A percentile compares a stretch with the other conserved stretches of the same genome.
Evolutionary conservation across 331 rosid species (phyloP).

Genomic region (Spiraea crenata): DNA sequence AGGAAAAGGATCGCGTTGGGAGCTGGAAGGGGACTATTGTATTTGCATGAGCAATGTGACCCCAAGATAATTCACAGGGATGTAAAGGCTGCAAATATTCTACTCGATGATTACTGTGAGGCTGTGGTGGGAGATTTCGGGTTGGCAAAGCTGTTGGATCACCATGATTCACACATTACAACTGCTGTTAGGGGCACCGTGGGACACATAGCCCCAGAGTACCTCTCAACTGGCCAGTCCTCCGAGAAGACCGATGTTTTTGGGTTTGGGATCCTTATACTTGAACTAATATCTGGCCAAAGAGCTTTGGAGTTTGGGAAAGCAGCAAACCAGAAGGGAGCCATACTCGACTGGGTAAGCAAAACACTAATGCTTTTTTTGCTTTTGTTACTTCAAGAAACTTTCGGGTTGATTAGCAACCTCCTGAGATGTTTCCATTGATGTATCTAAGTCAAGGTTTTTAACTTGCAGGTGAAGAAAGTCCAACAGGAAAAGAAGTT

Average conservation of each 20-base stretch:
- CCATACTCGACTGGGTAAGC: constrained; percentile 91
- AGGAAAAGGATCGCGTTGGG: constrained; percentile 93
- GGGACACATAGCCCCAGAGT: constrained; percentile 99
- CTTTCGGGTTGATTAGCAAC: not conserved
- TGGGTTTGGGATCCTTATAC: constrained; percentile 90
- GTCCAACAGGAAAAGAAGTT: constrained; percentile 85
- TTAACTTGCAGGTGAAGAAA: constrained; percentile 68
- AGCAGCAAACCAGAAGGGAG: constrained; percentile 89
- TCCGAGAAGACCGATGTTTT: constrained; percentile 98
- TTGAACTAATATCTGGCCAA: constrained; percentile 90
- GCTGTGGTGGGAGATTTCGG: constrained; percentile 98
- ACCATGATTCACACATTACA: constrained; percentile 88
- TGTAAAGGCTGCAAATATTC: constrained; percentile 93
- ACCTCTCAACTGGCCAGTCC: constrained; percentile 96
- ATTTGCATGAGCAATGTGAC: constrained; percentile 96
- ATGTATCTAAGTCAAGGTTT: not conserved
- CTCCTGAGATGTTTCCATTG: not conserved
- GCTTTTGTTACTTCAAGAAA: not conserved
- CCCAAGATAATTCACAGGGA: constrained; percentile 98
- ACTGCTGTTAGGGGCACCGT: constrained; percentile 98
- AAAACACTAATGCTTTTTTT: not conserved
- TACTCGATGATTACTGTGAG: constrained; percentile 85
- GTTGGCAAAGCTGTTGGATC: constrained; percentile 87
- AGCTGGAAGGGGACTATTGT: constrained; percentile 84
- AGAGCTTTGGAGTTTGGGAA: constrained; percentile 92